Conservation (phyloP, 768 basidiomycete species). For the Kwoniella sp. region DNA sequence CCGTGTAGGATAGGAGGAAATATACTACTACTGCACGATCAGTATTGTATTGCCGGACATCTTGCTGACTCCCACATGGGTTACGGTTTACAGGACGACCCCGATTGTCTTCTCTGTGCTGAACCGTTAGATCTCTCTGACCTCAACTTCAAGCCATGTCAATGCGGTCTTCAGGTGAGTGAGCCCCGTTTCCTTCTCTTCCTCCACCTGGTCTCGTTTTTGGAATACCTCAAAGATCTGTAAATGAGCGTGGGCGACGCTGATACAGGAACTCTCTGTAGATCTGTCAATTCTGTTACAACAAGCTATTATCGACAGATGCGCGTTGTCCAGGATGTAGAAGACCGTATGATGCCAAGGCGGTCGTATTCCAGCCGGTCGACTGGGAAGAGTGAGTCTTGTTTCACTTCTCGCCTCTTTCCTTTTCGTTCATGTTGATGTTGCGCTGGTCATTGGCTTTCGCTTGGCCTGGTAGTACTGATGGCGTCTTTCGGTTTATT, state of each 20-base stretch:
- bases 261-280: constrained; percentile 51
- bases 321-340: constrained; percentile 96
- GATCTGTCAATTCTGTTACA: constrained; percentile 99
- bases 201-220: too few species aligned
- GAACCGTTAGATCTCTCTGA: constrained; percentile 99
- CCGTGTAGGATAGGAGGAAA: too few species aligned
- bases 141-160: constrained; percentile 98
- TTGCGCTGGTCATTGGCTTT: too few species aligned
- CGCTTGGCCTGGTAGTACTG: too few species aligned
- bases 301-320: constrained; percentile 94
- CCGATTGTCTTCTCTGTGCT: constrained; percentile 95
- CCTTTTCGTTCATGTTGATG: too few species aligned
- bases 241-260: too few species aligned
- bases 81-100: constrained; percentile 71
- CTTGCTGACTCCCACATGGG: too few species aligned
- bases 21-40: too few species aligned
- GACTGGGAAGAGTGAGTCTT: constrained; percentile 85
- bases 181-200: constrained; percentile 22
- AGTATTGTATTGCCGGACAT: too few species aligned
- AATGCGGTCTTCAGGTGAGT: constrained; percentile 97
- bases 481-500: not conserved
- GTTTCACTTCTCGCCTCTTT: constrained; percentile 3
- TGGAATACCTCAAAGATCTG: too few species aligned
- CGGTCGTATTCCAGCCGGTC: constrained; percentile 92
- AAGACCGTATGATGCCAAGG: constrained; percentile 85